Base-by-base conservation (phyloP, 768 basidiomycete genomes). In the Tulasnella sp. region DNA sequence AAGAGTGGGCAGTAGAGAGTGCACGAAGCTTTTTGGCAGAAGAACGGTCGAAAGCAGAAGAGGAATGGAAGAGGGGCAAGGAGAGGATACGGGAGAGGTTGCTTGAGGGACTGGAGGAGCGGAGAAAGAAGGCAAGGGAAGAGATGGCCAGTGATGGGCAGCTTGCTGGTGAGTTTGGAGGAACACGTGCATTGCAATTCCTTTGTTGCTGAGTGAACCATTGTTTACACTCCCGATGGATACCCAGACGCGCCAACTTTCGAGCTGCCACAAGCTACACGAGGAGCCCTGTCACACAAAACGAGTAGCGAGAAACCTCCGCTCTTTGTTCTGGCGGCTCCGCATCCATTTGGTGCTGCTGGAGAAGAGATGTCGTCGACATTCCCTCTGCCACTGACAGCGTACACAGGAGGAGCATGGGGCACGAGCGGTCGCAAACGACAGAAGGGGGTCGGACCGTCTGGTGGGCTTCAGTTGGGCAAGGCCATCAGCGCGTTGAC, bases 131-230 rank as follows among this genome's bases (percentile, higher is more conserved):
- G 61, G 89, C 89, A 27, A 74, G 89, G 54, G 89, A 92, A 63
- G 89, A 92, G 73, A 91, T 90, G 68, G 89, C 91, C 61, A 86
- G 88, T 62, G 89, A 92, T 65, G 88, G 86, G n/a, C 83, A 81
- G 15, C 76, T 80, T 43, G 83, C 82, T 55, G 85, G 56, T 81
- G 83, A 50, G 58, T 79, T 73, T 29, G 55, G 11, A 43, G 8
- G 10, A 13, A 26, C 23, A 32, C 34, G 32, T 53, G 27, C 32
- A 53, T 32, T n/a, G 41, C 49, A 53, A 48, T n/a, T 9, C 11
- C 5, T 11, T 41, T 41, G 10, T 4, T 4, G 5, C 19, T 8
- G n/a, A n/a, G 51, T 9, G 51, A 32, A 50, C 17, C 27, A 7
- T 52, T 52, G 34, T 38, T 52, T 23, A 52, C 51, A 52, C n/a